Evolutionary conservation across 306 rosid species (phyloP).

Genomic region (Trifolium subterraneum): DNA sequence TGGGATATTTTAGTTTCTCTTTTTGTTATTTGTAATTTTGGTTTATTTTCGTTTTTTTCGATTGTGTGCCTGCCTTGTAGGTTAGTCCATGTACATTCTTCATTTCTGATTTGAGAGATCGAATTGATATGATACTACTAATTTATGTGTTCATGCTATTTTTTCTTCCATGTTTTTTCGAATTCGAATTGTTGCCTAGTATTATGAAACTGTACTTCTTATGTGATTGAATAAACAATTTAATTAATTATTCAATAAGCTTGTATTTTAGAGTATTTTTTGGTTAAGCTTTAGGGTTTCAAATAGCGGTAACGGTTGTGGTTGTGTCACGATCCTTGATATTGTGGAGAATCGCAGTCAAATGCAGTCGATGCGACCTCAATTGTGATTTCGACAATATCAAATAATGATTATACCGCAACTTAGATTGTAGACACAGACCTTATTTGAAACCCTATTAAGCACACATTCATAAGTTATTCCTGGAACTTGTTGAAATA

Average conservation of each 20-base stretch:
- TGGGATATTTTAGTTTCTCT: slow-evolving; percentile 39
- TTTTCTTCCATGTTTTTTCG: slow-evolving; percentile 23
- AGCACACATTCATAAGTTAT: background rate
- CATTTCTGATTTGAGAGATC: slow-evolving; percentile 61
- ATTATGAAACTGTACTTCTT: background rate
- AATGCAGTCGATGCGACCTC: background rate
- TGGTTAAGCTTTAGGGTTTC: background rate
- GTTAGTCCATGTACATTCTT: slow-evolving; percentile 64
- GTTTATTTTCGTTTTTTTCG: slow-evolving; percentile 38
- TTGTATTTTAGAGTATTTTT: background rate
- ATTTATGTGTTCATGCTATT: slow-evolving; percentile 45
- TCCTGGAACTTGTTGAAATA: background rate
- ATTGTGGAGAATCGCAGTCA: background rate
- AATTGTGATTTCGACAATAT: background rate
- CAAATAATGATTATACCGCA: background rate
- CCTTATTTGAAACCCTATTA: background rate
- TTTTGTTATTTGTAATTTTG: slow-evolving; percentile 40
- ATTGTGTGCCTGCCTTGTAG: slow-evolving; percentile 51
- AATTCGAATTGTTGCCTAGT: slow-evolving; percentile 15
- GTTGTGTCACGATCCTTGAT: background rate
- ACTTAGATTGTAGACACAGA: background rate
- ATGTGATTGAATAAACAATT: background rate
- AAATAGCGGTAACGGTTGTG: background rate
- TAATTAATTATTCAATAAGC: background rate
- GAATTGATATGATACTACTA: slow-evolving; percentile 49